phyloP scores from a whole-genome alignment of 176 grass and related monocot species.

The Chloris gayana region DNA sequence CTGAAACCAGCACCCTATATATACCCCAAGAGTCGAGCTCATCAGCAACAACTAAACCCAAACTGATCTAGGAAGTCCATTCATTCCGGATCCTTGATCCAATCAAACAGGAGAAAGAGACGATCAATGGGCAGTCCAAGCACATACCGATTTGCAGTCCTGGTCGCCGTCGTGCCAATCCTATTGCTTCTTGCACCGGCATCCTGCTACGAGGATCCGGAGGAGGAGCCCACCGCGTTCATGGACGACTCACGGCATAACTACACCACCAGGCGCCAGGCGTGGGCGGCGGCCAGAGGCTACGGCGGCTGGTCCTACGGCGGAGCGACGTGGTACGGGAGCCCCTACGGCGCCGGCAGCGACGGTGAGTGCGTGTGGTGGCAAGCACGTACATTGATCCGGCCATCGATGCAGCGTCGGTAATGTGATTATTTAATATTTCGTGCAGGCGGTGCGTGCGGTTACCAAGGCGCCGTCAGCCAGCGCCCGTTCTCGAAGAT shows the following conservation, averaged over 20 bases:
- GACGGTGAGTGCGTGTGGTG: constrained; percentile 45
- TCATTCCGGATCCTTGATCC: too few species aligned
- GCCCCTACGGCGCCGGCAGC: constrained; percentile 64
- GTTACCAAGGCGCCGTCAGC: constrained; percentile 58
- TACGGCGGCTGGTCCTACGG: constrained; percentile 52
- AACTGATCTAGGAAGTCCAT: not conserved
- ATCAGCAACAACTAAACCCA: not conserved
- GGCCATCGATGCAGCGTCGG: not conserved
- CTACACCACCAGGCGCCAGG: constrained; percentile 17
- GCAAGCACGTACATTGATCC: not conserved
- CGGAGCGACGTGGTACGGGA: constrained; percentile 90
- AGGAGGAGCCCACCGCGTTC: not conserved
- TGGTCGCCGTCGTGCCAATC: constrained; percentile 5
- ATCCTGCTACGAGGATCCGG: not conserved
- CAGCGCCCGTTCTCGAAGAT: constrained; percentile 62
- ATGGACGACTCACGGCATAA: not conserved
- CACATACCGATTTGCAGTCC: not conserved
- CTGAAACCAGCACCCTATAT: constrained; percentile 23
- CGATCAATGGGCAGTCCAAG: constrained; percentile 14
- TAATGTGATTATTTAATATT: not conserved
- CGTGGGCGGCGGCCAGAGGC: constrained; percentile 5
- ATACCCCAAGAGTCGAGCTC: not conserved
- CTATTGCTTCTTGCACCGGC: constrained; percentile 19
- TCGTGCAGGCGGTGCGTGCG: constrained; percentile 71
- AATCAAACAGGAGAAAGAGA: not conserved